phyloP scores from a whole-genome alignment of 2,329 filamentous ascomycete species.

The Fusarium piperis region DNA sequence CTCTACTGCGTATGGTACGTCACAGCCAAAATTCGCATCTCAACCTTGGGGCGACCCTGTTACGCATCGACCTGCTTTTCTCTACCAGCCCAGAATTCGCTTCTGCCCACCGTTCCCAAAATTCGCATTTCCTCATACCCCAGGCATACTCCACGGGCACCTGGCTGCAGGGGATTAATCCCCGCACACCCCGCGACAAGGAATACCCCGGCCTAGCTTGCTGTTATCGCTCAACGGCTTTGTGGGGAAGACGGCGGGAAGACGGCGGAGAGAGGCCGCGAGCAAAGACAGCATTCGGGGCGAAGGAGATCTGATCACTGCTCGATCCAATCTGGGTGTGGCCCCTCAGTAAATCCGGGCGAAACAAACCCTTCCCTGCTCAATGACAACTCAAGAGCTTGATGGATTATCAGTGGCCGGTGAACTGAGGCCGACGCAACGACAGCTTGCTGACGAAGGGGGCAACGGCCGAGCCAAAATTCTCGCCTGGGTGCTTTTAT shows the following conservation, averaged over 20 bases:
- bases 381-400: too few species aligned
- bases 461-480: background rate
- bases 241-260: too few species aligned
- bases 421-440: background rate
- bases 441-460: background rate
- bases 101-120: background rate
- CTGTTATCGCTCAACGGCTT: too few species aligned
- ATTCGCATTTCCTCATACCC: too few species aligned
- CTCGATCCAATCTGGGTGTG: too few species aligned
- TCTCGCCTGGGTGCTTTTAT: background rate
- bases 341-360: too few species aligned
- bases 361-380: too few species aligned
- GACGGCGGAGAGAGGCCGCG: background rate
- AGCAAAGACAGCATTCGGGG: background rate
- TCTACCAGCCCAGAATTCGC: background rate
- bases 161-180: background rate
- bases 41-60: too few species aligned
- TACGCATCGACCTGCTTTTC: too few species aligned
- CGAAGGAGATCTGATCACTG: background rate
- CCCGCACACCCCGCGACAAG: background rate
- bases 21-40: background rate
- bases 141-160: too few species aligned
- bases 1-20: too few species aligned
- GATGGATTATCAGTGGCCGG: background rate
- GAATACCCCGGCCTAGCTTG: too few species aligned